Evolutionary conservation across 2,329 filamentous ascomycete genomes (phyloP).

Genomic region (Trichoderma breve): DNA sequence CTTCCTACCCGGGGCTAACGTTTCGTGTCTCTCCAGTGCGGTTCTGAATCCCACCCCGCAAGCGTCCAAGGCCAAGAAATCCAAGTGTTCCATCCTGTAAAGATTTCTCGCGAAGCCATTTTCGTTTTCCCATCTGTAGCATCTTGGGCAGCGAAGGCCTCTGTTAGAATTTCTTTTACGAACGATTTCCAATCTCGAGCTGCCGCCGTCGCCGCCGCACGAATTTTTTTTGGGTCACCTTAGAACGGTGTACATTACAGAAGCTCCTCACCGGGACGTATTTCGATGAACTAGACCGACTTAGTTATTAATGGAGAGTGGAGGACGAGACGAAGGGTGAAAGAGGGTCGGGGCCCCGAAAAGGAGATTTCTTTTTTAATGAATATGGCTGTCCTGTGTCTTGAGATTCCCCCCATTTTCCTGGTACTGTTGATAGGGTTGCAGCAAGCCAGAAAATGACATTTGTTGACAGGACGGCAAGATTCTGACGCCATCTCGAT

Average conservation of each 20-base stretch:
- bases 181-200: slow-evolving; percentile 11
- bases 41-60: slow-evolving; percentile 67
- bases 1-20: slow-evolving; percentile 21
- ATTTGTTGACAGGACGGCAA: slow-evolving; percentile 18
- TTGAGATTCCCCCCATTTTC: slow-evolving; percentile 17
- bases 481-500: slow-evolving; percentile 11
- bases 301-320: slow-evolving; percentile 16
- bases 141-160: slow-evolving; percentile 9
- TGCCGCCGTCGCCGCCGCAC: slow-evolving; percentile 8
- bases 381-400: slow-evolving; percentile 18
- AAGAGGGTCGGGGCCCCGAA: slow-evolving; percentile 2
- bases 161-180: slow-evolving; percentile 3
- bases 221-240: slow-evolving; percentile 18
- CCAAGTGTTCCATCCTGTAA: slow-evolving; percentile 69
- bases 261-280: slow-evolving; percentile 14
- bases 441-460: slow-evolving; percentile 18
- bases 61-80: slow-evolving; percentile 58
- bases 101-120: slow-evolving; percentile 21
- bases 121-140: slow-evolving; percentile 10
- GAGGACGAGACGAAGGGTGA: slow-evolving; percentile 4
- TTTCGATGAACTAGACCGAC: slow-evolving; percentile 20
- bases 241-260: slow-evolving; percentile 13
- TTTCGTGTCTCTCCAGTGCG: slow-evolving; percentile 47
- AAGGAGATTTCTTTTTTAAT: slow-evolving; percentile 19
- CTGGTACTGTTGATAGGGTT: slow-evolving; percentile 17